Percentiles rank a stretch among this genome's conserved stretches.
These are phyloP conservation scores for Chrysochromulina parva DNA, from an alignment of 78 protist genomes.

Conservation along the genomic window DNA sequence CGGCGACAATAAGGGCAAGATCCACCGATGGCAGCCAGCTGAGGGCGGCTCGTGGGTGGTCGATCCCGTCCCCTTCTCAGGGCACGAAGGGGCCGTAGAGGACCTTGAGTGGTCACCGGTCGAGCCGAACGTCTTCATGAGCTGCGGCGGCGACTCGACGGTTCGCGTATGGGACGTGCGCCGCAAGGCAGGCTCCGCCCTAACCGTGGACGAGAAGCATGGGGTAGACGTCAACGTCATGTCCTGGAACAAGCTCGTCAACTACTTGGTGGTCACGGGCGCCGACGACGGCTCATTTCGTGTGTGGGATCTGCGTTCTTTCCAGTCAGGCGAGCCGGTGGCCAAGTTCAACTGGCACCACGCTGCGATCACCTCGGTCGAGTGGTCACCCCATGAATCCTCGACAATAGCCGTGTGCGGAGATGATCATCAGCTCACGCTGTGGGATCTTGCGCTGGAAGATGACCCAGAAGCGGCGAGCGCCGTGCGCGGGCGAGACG, in stretches of 20 bases:
- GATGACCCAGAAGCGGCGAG: conserved; percentile 71
- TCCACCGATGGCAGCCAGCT: conserved; percentile 57
- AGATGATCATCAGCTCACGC: conserved; percentile 79
- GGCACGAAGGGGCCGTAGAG: conserved; percentile 81
- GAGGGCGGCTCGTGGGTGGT: conserved; percentile 59
- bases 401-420: conserved; percentile 82
- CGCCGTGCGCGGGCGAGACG: conserved; percentile 7
- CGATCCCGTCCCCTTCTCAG: conserved; percentile 54
- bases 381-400: conserved; percentile 70
- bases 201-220: conserved; percentile 61
- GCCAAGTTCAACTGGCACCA: conserved; percentile 50
- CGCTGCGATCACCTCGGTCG: conserved; percentile 55
- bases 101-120: conserved; percentile 86
- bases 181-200: conserved; percentile 32
- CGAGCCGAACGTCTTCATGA: conserved; percentile 74
- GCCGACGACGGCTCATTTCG: conserved; percentile 88
- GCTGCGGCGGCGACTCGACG: conserved; percentile 67
- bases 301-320: conserved; percentile 91
- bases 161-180: conserved; percentile 80
- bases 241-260: conserved; percentile 70
- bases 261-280: conserved; percentile 85
- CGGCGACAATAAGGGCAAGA: conserved; percentile 76
- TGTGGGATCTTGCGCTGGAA: conserved; percentile 93
- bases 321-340: conserved; percentile 39
- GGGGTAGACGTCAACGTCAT: conserved; percentile 85